Evolutionary conservation across 208 protist species (phyloP).

Genomic region (Angomonas ambiguus): DNA sequence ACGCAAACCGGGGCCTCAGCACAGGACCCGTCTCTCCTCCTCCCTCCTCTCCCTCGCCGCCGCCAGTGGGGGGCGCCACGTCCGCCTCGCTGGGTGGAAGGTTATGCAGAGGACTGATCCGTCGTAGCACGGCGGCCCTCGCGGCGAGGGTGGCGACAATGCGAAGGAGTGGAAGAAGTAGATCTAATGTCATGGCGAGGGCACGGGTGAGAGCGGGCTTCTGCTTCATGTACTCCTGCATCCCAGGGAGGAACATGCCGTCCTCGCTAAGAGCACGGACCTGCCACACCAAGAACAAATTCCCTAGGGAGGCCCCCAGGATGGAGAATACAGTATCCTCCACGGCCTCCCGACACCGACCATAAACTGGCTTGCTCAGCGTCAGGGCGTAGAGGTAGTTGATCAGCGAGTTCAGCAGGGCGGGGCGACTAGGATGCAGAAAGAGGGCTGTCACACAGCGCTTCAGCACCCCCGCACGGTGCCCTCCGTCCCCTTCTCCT

Average conservation of each 20-base stretch:
- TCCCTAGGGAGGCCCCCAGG: constrained; percentile 8
- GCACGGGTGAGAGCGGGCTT: neutral
- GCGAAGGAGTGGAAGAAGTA: neutral
- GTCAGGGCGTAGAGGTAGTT: constrained; percentile 14
- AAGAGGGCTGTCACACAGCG: constrained; percentile 8
- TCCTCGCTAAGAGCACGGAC: constrained; percentile 3
- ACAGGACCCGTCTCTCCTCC: no score
- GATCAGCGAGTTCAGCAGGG: constrained; percentile 10
- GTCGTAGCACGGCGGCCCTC: neutral
- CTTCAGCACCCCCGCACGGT: neutral
- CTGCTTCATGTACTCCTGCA: neutral
- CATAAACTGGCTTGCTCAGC: neutral
- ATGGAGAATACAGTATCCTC: constrained; percentile 9
- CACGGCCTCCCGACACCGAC: constrained; percentile 4
- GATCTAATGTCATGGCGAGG: neutral
- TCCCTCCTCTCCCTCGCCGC: constrained; percentile 1
- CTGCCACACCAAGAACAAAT: constrained; percentile 1
- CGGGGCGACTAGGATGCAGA: constrained; percentile 12
- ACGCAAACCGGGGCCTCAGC: constrained; percentile 2
- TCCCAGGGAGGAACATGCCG: neutral
- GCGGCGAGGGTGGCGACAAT: neutral
- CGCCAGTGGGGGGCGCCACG: neutral
- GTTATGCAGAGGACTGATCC: neutral
- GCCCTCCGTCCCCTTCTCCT: neutral
- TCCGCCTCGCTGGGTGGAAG: neutral